Evolutionary conservation across 2,329 filamentous ascomycete genomes (phyloP), one percentile per base, ranked within the genome.

Genomic region (Phaeoacremonium minimum): DNA sequence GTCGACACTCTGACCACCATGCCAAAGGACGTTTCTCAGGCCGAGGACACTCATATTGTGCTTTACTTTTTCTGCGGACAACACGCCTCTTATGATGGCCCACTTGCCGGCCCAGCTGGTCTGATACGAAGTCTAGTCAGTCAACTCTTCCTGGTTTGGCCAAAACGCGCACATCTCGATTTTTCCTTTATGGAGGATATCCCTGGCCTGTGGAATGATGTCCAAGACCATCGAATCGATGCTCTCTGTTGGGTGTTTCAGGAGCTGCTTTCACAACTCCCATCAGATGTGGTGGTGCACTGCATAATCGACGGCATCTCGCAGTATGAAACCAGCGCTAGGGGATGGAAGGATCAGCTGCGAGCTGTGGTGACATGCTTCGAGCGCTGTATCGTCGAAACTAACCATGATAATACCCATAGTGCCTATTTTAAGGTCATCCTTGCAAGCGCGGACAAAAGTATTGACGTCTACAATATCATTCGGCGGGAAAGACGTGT

Each of bases 21-120:
- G 28, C n/a, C 28, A 11, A 19, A 7, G 30, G 28, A 15, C 9
- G 22, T 12, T 13, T 16, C 31, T 5, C 4, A 30, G 4, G 7
- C 8, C 11, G 14, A 2, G 4, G 12, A 4, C 7, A 3, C 7
- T 4, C 15, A 28, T 7, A 28, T 32, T 3, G 37, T 35, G 14
- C 18, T 39, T 9, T 34, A 38, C 32, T 35, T 31, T 15, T 35
- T 38, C n/a, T 38, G 37, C 15, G 37, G 37, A 2, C 32, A 22
- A 14, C 37, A 38, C 5, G 5, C 18, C 5, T n/a, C 26, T 26
- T 19, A 18, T 5, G 6, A 35, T 7, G 37, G 28, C 4, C 11
- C 16, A 8, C 18, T 35, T 7, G 14, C 7, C 4, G 37, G 37
- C 2, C 37, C 37, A 2, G 18, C 30, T 13, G 32, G 28, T 2